Base-by-base conservation (phyloP, 1,284 basidiomycete genomes). In the Trichosporon sp. region DNA sequence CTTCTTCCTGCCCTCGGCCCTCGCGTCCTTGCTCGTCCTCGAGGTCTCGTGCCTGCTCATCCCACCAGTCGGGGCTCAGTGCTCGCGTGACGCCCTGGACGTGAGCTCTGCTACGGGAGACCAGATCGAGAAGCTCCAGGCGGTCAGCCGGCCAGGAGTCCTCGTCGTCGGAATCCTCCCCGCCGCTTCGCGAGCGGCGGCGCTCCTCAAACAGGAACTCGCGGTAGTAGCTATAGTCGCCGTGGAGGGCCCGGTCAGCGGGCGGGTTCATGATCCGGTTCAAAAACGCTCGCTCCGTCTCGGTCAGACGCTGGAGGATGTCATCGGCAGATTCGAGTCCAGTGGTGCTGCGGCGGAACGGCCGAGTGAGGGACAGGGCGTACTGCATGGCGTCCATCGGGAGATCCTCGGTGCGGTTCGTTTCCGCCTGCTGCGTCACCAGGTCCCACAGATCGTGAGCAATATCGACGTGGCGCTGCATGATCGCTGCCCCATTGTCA, bases 141-240 rank as follows among this genome's bases (percentile, higher is more conserved):
- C 67, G 67, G 32, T 63, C 44, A 3, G 42, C 29, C 1, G 65
- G 53, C 68, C 68, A 69, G 6, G 25, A 21, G 27, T 58, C 68
- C 31, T 65, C 47, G 25, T 42, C 53, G 12, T 64, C 51, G 15
- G 47, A 51, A 1, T 44, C 67, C 8, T 66, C 65, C 8, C 32
- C 35, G n/a, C 35, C 38, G 51, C 27, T 42, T 11, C 62, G 51
- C 11, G 51, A 23, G 12, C 53, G 38, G 21, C 64, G 65, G 13
- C 67, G 64, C 29, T 60, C 62, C 31, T 68, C 70, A 23, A 60
- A 71, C 31, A 66, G 31, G 21, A 66, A 68, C 34, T 70, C 67
- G 65, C 70, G 67, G 38, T 71, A 70, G 65, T 68, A 70, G 51
- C 65, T 65, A 62, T 64, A 70, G 53, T 70, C 69, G 38, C 23